Percentiles rank a stretch among this genome's conserved stretches.
phyloP scores from a whole-genome alignment of 2,329 filamentous ascomycete species.

The Knufia petricola region DNA sequence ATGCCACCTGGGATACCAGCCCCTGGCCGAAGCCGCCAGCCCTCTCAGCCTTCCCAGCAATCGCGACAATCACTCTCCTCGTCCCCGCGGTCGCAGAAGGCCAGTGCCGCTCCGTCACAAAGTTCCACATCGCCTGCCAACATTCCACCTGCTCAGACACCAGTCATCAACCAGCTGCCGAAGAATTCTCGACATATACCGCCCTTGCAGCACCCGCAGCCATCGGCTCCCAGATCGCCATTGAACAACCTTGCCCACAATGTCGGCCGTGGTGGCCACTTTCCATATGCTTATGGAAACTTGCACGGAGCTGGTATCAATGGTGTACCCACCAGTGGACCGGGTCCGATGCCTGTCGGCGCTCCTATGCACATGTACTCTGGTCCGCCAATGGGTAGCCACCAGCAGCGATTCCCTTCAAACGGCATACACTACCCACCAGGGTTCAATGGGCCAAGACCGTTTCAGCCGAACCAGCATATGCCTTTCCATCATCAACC shows the following conservation, averaged over 20 bases:
- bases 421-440: slow-evolving; percentile 48
- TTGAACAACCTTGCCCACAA: slow-evolving; percentile 45
- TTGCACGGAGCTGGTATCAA: slow-evolving; percentile 50
- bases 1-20: slow-evolving; percentile 78
- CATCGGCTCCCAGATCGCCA: slow-evolving; percentile 54
- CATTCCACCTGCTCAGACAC: slow-evolving; percentile 55
- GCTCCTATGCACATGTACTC: slow-evolving; percentile 46
- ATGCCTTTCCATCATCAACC: slow-evolving; percentile 33
- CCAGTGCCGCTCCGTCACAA: slow-evolving; percentile 50
- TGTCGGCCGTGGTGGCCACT: slow-evolving; percentile 43
- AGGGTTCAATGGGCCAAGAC: slow-evolving; percentile 52
- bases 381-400: slow-evolving; percentile 41
- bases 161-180: slow-evolving; percentile 52
- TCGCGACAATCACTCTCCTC: slow-evolving; percentile 67
- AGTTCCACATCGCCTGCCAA: slow-evolving; percentile 52
- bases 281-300: slow-evolving; percentile 40
- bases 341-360: slow-evolving; percentile 42
- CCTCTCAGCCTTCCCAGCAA: slow-evolving; percentile 72
- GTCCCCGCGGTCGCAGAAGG: slow-evolving; percentile 48
- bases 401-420: slow-evolving; percentile 46
- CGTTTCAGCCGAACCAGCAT: slow-evolving; percentile 47
- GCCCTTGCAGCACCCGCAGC: slow-evolving; percentile 49
- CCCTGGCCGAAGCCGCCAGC: slow-evolving; percentile 59
- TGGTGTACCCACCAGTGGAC: slow-evolving; percentile 46
- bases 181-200: slow-evolving; percentile 47